Evolutionary conservation across 495 filamentous ascomycete genomes (phyloP).

Genomic region (Aspergillus sclerotiicarbonarius): DNA sequence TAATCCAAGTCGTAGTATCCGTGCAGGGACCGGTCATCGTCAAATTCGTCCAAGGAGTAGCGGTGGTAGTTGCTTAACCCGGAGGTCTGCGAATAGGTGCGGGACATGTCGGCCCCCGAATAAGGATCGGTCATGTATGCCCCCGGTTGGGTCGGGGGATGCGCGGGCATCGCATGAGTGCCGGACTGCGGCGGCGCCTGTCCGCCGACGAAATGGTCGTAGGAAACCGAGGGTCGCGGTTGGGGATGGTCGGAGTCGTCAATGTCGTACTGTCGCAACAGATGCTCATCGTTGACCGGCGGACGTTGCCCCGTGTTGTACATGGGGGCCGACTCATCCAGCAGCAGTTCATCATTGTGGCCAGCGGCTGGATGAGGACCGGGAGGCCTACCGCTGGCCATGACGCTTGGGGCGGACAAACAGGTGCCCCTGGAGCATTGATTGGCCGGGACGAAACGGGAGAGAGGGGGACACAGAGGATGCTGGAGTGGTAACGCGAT

Average conservation of each 20-base stretch:
- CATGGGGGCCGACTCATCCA: constrained; percentile 62
- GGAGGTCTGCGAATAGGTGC: constrained; percentile 80
- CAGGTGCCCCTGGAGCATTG: constrained; percentile 50
- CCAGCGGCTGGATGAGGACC: constrained; percentile 57
- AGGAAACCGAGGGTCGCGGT: constrained; percentile 81
- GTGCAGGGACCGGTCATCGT: constrained; percentile 68
- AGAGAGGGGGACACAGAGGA: constrained; percentile 1
- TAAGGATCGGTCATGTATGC: constrained; percentile 46
- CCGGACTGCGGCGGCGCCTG: constrained; percentile 47
- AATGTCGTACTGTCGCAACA: constrained; percentile 66
- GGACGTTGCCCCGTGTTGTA: constrained; percentile 72
- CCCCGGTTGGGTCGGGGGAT: constrained; percentile 30
- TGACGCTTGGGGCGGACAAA: constrained; percentile 43
- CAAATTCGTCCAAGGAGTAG: constrained; percentile 82
- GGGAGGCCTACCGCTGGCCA: constrained; percentile 64
- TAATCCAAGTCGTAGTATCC: constrained; percentile 58
- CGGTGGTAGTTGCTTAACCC: constrained; percentile 82
- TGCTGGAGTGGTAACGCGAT: not conserved
- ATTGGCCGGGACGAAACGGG: constrained; percentile 18
- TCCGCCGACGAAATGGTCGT: constrained; percentile 89
- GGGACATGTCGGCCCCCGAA: constrained; percentile 35
- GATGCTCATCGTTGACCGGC: constrained; percentile 72
- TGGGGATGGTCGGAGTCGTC: constrained; percentile 61
- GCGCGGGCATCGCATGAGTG: constrained; percentile 27
- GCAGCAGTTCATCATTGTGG: constrained; percentile 69